Conservation (phyloP, 2,329 filamentous ascomycete genomes). For the Xylariaceae sp. region DNA sequence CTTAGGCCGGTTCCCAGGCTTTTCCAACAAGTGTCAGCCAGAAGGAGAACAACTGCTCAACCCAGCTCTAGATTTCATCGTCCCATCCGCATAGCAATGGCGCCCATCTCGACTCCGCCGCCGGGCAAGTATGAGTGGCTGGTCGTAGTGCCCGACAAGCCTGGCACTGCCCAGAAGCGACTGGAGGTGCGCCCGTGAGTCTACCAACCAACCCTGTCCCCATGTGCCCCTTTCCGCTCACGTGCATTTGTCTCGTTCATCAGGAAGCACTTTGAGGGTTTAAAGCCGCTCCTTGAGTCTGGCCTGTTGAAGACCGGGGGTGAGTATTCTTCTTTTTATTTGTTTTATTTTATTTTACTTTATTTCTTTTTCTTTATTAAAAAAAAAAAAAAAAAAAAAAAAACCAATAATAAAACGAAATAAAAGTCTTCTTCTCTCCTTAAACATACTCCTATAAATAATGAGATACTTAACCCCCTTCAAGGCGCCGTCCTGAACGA, state of each 20-base stretch:
- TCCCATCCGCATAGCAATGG: slow-evolving; percentile 24
- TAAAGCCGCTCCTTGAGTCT: slow-evolving; percentile 55
- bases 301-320: slow-evolving; percentile 68
- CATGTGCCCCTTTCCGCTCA: slow-evolving; percentile 20
- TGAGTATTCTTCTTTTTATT: too few relatives aligned
- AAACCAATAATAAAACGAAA: too few relatives aligned
- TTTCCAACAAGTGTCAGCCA: slow-evolving; percentile 14
- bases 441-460: background rate
- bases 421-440: too few relatives aligned
- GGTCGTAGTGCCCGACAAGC: slow-evolving; percentile 69
- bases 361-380: too few relatives aligned
- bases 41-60: too few relatives aligned
- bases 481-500: slow-evolving; percentile 67
- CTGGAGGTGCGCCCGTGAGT: slow-evolving; percentile 62
- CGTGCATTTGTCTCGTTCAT: slow-evolving; percentile 8
- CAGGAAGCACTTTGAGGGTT: slow-evolving; percentile 57
- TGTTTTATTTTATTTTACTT: too few relatives aligned
- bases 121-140: slow-evolving; percentile 53
- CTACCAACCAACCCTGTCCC: slow-evolving; percentile 28
- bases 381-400: too few relatives aligned
- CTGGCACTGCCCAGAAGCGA: slow-evolving; percentile 61
- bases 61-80: slow-evolving; percentile 4
- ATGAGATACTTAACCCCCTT: slow-evolving; percentile 31
- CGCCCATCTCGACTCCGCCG: slow-evolving; percentile 26
- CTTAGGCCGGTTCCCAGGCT: slow-evolving; percentile 8